These are phyloP conservation scores for Macrophomina phaseolina DNA, from an alignment of 2,329 filamentous ascomycete genomes.

Conservation along the genomic window DNA sequence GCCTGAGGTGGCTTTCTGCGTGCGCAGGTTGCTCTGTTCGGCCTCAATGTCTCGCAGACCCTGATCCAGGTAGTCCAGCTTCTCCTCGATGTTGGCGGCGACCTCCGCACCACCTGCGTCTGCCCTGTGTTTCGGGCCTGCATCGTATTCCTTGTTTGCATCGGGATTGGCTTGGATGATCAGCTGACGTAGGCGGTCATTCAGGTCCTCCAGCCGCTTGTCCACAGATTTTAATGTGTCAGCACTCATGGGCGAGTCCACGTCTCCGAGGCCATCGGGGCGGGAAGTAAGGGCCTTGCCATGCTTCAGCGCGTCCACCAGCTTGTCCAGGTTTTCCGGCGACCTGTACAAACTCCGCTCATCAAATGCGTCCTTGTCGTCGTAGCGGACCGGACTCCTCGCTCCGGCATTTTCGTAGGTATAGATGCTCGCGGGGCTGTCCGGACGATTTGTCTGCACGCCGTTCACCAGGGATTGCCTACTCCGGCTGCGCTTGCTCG, in stretches of 20 bases:
- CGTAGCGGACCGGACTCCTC: slow-evolving; percentile 52
- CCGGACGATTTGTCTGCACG: slow-evolving; percentile 57
- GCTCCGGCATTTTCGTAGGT: slow-evolving; percentile 63
- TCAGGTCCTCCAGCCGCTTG: slow-evolving; percentile 70
- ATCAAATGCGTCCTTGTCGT: slow-evolving; percentile 72
- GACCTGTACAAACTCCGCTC: slow-evolving; percentile 75
- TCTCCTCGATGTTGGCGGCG: slow-evolving; percentile 51
- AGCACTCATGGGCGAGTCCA: slow-evolving; percentile 35
- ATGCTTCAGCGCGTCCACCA: slow-evolving; percentile 46
- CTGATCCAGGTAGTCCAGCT: slow-evolving; percentile 74
- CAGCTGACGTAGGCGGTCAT: slow-evolving; percentile 68
- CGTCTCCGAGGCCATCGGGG: slow-evolving; percentile 16
- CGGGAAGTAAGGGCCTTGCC: slow-evolving; percentile 36
- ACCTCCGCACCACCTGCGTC: slow-evolving; percentile 28
- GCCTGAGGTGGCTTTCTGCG: slow-evolving; percentile 26
- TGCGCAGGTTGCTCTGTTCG: slow-evolving; percentile 54
- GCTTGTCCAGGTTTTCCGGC: slow-evolving; percentile 67
- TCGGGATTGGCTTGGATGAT: slow-evolving; percentile 68
- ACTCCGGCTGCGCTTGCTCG: slow-evolving; percentile 61
- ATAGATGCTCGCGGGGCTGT: slow-evolving; percentile 78
- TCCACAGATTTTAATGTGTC: slow-evolving; percentile 54
- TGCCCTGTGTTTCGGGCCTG: slow-evolving; percentile 35
- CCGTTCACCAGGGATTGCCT: slow-evolving; percentile 44
- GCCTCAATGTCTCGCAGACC: slow-evolving; percentile 66
- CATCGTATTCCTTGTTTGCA: slow-evolving; percentile 40